phyloP scores from a whole-genome alignment of 129 eudicot genomes.

The Silybum marianum region DNA sequence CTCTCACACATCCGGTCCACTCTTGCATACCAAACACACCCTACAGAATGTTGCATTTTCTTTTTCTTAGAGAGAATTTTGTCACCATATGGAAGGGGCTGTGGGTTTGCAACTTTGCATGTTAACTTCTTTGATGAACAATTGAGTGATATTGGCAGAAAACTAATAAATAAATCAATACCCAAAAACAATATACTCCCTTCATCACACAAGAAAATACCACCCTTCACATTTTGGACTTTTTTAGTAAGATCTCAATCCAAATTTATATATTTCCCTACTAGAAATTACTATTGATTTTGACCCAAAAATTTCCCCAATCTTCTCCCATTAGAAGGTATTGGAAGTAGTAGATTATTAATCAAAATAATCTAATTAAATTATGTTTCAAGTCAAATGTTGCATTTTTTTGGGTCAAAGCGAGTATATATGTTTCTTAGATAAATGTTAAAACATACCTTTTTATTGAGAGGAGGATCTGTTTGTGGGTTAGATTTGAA shows the following conservation, averaged over 20 bases:
- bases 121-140: neutral
- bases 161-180: neutral
- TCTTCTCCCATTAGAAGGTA: too few relatives aligned
- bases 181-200: neutral
- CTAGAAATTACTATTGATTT: too few relatives aligned
- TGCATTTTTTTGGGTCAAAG: neutral
- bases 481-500: slow-evolving; percentile 37
- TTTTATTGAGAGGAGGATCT: slow-evolving; percentile 53
- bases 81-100: too few relatives aligned
- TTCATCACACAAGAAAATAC: neutral
- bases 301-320: too few relatives aligned
- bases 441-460: slow-evolving; percentile 47
- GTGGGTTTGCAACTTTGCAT: neutral
- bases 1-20: too few relatives aligned
- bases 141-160: neutral
- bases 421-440: neutral
- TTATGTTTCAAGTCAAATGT: neutral
- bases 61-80: neutral
- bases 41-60: neutral
- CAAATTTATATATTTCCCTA: too few relatives aligned
- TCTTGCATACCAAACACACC: neutral
- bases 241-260: too few relatives aligned
- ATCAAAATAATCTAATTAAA: slow-evolving; percentile 1
- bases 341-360: neutral
- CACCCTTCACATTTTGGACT: neutral